phyloP scores from a whole-genome alignment of 495 filamentous ascomycete genomes.

The Pseudevernia furfuracea region DNA sequence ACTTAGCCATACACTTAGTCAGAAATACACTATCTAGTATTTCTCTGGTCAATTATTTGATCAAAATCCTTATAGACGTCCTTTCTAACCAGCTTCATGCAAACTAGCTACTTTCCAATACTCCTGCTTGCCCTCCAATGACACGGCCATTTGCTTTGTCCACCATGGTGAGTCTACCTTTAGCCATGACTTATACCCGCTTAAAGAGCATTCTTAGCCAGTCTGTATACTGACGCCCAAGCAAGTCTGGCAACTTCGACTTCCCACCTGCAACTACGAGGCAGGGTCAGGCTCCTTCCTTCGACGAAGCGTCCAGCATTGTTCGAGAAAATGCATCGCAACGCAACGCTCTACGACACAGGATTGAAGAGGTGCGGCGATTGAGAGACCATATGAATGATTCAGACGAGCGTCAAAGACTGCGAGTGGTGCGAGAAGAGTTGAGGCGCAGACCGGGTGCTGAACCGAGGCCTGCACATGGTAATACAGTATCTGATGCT shows the following conservation, averaged over 20 bases:
- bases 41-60: background rate
- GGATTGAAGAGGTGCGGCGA: slow-evolving; percentile 10
- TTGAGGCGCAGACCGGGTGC: slow-evolving; percentile 11
- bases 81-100: background rate
- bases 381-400: slow-evolving; percentile 11
- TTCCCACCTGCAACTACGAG: slow-evolving; percentile 27
- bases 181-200: background rate
- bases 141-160: slow-evolving; percentile 20
- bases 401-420: slow-evolving; percentile 16
- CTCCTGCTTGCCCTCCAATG: slow-evolving; percentile 13
- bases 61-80: background rate
- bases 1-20: background rate
- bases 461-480: slow-evolving; percentile 1
- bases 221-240: slow-evolving; percentile 4
- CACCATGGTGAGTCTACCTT: slow-evolving; percentile 21
- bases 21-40: too few species aligned
- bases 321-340: slow-evolving; percentile 15
- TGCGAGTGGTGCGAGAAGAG: slow-evolving; percentile 15
- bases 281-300: slow-evolving; percentile 7
- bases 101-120: background rate
- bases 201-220: too few species aligned
- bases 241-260: slow-evolving; percentile 54
- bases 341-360: slow-evolving; percentile 8
- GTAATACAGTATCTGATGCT: background rate
- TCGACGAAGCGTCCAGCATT: slow-evolving; percentile 3